Evolutionary conservation across 2,329 filamentous ascomycete species (phyloP).

Genomic region (Xylaria hypoxylon): DNA sequence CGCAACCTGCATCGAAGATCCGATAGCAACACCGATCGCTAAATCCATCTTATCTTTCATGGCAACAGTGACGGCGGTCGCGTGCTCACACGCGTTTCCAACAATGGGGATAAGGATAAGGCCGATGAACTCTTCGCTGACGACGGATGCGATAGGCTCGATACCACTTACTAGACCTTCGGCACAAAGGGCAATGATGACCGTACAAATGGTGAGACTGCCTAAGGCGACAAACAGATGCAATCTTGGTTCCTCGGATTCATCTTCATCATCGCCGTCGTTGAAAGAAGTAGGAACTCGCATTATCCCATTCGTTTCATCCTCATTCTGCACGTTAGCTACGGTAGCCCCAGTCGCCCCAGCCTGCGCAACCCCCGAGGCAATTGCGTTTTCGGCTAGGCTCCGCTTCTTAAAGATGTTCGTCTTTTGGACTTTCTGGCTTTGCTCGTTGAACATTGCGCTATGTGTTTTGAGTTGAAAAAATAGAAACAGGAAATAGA

Average conservation of each 20-base stretch:
- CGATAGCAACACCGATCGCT: conserved; percentile 82
- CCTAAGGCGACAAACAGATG: conserved; percentile 77
- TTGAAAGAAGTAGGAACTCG: conserved; percentile 53
- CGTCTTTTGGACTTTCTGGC: conserved; percentile 71
- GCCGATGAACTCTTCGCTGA: conserved; percentile 81
- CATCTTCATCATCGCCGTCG: conserved; percentile 71
- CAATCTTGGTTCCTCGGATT: conserved; percentile 79
- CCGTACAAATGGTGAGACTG: conserved; percentile 78
- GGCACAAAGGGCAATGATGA: conserved; percentile 82
- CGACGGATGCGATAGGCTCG: conserved; percentile 71
- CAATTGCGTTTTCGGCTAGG: conserved; percentile 42
- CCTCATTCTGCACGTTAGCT: conserved; percentile 45
- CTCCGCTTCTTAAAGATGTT: conserved; percentile 44
- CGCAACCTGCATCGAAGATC: conserved; percentile 83
- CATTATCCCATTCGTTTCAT: conserved; percentile 58
- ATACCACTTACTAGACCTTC: conserved; percentile 84
- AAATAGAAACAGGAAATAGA: conserved; percentile 85
- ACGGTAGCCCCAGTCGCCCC: conserved; percentile 26
- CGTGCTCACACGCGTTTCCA: conserved; percentile 86
- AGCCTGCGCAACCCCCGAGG: conserved; percentile 42
- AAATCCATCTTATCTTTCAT: conserved; percentile 89
- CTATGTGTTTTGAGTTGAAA: conserved; percentile 93
- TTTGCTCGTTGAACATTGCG: conserved; percentile 81
- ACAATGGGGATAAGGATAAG: conserved; percentile 85
- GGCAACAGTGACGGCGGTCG: conserved; percentile 82